These are phyloP conservation scores for Boletales sp. DNA, from an alignment of 768 basidiomycete species.

Conservation along the genomic window DNA sequence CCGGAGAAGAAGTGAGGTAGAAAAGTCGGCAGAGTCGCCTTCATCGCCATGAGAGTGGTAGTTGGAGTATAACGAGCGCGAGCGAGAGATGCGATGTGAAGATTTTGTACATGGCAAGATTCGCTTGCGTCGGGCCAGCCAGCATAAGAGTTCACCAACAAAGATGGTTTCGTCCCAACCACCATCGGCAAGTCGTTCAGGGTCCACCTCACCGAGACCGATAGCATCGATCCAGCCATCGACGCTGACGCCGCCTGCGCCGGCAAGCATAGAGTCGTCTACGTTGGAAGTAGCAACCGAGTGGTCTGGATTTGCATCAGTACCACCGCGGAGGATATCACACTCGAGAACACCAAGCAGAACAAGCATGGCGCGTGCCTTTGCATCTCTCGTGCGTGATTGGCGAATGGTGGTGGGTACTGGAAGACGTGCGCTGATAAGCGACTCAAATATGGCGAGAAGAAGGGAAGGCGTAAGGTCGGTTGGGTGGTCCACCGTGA, in stretches of 20 bases:
- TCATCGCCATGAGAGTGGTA: conserved; percentile 21
- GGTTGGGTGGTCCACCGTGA: conserved; percentile 44
- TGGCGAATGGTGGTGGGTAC: conserved; percentile 34
- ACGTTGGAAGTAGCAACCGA: conserved; percentile 16
- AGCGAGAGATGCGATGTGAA: not conserved
- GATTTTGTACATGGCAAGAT: conserved; percentile 20
- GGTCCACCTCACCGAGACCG: conserved; percentile 64
- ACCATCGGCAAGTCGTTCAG: conserved; percentile 58
- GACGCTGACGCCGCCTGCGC: conserved; percentile 24
- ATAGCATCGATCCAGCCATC: conserved; percentile 44
- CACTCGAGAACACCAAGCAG: conserved; percentile 71
- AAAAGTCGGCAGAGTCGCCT: conserved; percentile 16
- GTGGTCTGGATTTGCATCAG: conserved; percentile 27
- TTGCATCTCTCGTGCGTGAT: conserved; percentile 36
- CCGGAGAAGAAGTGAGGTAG: conserved; percentile 22
- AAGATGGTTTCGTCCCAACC: conserved; percentile 65
- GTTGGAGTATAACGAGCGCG: conserved; percentile 17
- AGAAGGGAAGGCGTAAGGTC: conserved; percentile 74
- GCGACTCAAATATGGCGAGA: conserved; percentile 63
- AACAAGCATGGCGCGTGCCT: conserved; percentile 66
- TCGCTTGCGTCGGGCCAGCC: conserved; percentile 53
- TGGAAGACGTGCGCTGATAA: conserved; percentile 54
- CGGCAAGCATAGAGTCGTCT: conserved; percentile 19
- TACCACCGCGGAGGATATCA: conserved; percentile 55
- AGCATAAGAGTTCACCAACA: conserved; percentile 64